These are phyloP conservation scores for Ceratobasidium sp. DNA, from an alignment of 1,284 basidiomycete genomes.

Conservation along the genomic window DNA sequence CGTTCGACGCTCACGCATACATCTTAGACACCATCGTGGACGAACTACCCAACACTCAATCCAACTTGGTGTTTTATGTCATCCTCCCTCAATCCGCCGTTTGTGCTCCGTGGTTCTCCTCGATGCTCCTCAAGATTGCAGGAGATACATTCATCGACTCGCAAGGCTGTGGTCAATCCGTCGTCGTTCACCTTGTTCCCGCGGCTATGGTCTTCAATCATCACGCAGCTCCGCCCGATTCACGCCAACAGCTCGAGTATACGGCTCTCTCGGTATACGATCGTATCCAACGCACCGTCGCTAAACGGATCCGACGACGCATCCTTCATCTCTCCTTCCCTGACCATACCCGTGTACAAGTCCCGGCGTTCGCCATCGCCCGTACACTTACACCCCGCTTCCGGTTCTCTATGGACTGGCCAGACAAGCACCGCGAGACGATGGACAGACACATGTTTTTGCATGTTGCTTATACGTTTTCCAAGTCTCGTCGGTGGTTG, in stretches of 20 bases:
- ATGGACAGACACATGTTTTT: slow-evolving; percentile 77
- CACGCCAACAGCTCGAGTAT: slow-evolving; percentile 62
- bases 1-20: neutral
- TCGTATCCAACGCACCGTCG: slow-evolving; percentile 72
- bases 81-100: slow-evolving; percentile 71
- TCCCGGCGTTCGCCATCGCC: slow-evolving; percentile 75
- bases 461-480: slow-evolving; percentile 80
- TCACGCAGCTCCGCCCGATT: slow-evolving; percentile 61
- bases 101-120: slow-evolving; percentile 52
- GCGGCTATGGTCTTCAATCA: slow-evolving; percentile 68
- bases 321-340: slow-evolving; percentile 62
- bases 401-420: slow-evolving; percentile 64
- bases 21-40: slow-evolving; percentile 67
- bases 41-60: slow-evolving; percentile 61
- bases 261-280: slow-evolving; percentile 76
- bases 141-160: neutral
- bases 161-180: slow-evolving; percentile 53
- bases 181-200: slow-evolving; percentile 62
- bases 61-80: slow-evolving; percentile 75
- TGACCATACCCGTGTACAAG: slow-evolving; percentile 68
- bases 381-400: slow-evolving; percentile 63
- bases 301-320: slow-evolving; percentile 70
- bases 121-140: slow-evolving; percentile 14
- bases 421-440: slow-evolving; percentile 71
- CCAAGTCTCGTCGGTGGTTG: slow-evolving; percentile 78